Base-by-base conservation (phyloP, 495 filamentous ascomycete genomes). In the Neurospora sp. region DNA sequence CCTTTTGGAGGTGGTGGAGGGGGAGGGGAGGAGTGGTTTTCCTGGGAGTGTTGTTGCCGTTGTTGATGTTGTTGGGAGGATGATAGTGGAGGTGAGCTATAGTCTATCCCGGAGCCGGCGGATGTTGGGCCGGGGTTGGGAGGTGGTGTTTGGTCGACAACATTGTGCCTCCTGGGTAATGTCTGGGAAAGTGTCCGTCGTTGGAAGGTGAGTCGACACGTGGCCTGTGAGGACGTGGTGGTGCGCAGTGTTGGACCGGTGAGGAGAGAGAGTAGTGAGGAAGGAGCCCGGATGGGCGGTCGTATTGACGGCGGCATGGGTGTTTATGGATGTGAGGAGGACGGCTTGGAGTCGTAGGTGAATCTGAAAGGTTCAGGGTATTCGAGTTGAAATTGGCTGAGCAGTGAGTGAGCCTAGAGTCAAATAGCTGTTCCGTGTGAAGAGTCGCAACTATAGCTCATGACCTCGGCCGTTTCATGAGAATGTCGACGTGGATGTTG, bases 91-190 rank as follows among this genome's bases (percentile, higher is more conserved):
- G 66, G 39, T 24, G 40, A 17, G 15, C 21, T 43, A 21, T 31
- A 69, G 24, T 70, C 54, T 74, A 73, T 71, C 8, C 39, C 45
- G 36, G 71, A 75, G 66, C 40, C 34, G 34, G 71, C 74, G 69
- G 31, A 13, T 21, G 31, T 73, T 24, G 24, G 36, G 13, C 28
- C 28, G 24, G 19, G 37, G 40, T 15, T 11, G 31, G 43, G 37
- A 62, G 62, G 19, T 69, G 71, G 43, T 69, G 45, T 71, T 71
- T 36, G 17, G 34, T 28, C 39, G 24, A 37, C 13, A 15, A 36
- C 54, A 34, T 66, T 19, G 54, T 34, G 54, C 8, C 28, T 31
- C 45, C 48, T 28, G 21, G 48, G 6, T 59, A 28, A 28, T 28
- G 48, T 28, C 15, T 62, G 54, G 28, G 54, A 62, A 17, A 62